Percentiles rank a stretch among this genome's conserved stretches.
Conservation (phyloP, 2,329 filamentous ascomycete genomes). For the Thielaviopsis ethacetica region DNA sequence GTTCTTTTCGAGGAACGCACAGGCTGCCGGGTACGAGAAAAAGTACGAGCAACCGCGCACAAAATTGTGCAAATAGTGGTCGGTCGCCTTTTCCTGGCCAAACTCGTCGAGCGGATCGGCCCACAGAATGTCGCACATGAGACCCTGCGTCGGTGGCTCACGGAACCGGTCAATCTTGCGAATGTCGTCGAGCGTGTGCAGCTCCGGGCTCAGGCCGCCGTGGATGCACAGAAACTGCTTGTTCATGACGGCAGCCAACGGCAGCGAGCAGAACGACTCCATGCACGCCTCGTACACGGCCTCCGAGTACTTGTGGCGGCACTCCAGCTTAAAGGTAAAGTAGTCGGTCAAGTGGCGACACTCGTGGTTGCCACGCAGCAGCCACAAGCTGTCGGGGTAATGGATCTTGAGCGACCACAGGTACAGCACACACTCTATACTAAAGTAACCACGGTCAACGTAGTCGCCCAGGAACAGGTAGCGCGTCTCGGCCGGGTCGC, state of each 20-base stretch:
- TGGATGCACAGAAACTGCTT: constrained; percentile 99
- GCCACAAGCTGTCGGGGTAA: constrained; percentile 94
- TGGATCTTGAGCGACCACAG: constrained; percentile 98
- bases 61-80: constrained; percentile 96
- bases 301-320: constrained; percentile 99
- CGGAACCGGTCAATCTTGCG: constrained; percentile 86
- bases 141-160: constrained; percentile 87
- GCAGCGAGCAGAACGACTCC: constrained; percentile 91
- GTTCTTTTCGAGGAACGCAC: constrained; percentile 96
- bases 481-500: constrained; percentile 86
- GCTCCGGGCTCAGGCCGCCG: constrained; percentile 84
- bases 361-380: constrained; percentile 94
- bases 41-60: constrained; percentile 98
- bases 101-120: constrained; percentile 96
- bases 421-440: constrained; percentile 97
- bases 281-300: constrained; percentile 93
- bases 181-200: constrained; percentile 89
- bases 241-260: constrained; percentile 96
- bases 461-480: constrained; percentile 98
- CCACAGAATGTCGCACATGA: constrained; percentile 99
- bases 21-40: constrained; percentile 95
- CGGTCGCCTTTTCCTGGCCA: constrained; percentile 93
- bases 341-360: constrained; percentile 98
- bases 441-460: constrained; percentile 96
- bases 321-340: constrained; percentile 99